Evolutionary conservation across 2,329 filamentous ascomycete genomes (phyloP).

Genomic region (Aspergillus transmontanensis): DNA sequence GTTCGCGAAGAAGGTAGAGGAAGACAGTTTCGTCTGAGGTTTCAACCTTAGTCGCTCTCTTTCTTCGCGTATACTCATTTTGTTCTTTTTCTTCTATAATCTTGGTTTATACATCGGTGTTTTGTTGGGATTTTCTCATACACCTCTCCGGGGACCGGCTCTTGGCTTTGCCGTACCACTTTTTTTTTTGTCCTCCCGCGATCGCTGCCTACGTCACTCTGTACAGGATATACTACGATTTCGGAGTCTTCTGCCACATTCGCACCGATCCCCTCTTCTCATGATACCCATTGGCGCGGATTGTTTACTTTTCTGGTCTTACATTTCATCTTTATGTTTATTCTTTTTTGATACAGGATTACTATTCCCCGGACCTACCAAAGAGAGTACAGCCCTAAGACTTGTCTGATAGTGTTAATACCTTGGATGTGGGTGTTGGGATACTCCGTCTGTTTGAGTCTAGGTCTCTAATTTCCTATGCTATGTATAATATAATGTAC

Average conservation of each 20-base stretch:
- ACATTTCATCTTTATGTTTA: constrained; percentile 5
- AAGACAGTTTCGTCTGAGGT: constrained; percentile 44
- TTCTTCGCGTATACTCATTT: neutral
- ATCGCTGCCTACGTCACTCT: neutral
- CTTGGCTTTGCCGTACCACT: neutral
- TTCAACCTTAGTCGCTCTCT: constrained; percentile 36
- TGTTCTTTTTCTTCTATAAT: neutral
- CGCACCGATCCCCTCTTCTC: constrained; percentile 11
- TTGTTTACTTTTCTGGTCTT: constrained; percentile 10
- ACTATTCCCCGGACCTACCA: neutral
- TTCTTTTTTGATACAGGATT: constrained; percentile 5
- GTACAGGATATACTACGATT: neutral
- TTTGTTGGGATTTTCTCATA: neutral
- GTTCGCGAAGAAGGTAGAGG: constrained; percentile 49
- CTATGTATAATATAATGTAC: neutral
- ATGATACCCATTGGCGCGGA: constrained; percentile 34
- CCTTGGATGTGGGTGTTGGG: neutral
- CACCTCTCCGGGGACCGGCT: neutral
- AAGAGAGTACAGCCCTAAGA: neutral
- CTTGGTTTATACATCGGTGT: neutral
- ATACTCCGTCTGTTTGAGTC: neutral
- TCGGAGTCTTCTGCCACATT: neutral
- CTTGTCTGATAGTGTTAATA: neutral
- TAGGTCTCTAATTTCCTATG: neutral
- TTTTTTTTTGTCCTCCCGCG: neutral